phyloP scores from a whole-genome alignment of 768 basidiomycete genomes.

The Tephrocybe sp. region DNA sequence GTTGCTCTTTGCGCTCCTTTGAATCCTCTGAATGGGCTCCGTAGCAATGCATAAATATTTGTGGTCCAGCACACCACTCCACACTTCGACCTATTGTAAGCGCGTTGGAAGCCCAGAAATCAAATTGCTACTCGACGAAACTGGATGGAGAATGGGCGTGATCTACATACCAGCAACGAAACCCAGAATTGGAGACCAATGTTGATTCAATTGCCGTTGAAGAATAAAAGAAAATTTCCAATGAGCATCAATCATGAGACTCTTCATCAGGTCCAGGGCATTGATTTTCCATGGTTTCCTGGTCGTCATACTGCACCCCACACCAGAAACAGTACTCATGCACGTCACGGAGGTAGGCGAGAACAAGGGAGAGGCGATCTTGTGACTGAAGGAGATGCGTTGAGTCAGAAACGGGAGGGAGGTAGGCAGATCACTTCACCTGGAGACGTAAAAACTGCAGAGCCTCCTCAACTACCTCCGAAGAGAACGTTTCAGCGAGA shows the following conservation, averaged over 20 bases:
- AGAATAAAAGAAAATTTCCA: neutral
- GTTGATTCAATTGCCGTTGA: no score
- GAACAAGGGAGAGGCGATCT: conserved; percentile 65
- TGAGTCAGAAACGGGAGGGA: conserved; percentile 13
- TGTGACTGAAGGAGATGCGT: conserved; percentile 49
- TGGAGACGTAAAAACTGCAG: conserved; percentile 65
- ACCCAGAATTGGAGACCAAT: no score
- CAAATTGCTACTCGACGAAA: neutral
- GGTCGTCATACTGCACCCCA: conserved; percentile 68
- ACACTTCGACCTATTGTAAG: neutral
- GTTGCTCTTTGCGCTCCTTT: no score
- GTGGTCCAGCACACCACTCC: no score
- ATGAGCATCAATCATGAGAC: conserved; percentile 63
- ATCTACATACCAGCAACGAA: no score
- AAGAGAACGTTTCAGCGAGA: conserved; percentile 37
- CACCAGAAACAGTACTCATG: conserved; percentile 90
- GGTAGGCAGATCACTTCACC: conserved; percentile 35
- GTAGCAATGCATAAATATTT: neutral
- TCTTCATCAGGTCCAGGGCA: conserved; percentile 82
- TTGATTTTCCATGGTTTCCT: conserved; percentile 56
- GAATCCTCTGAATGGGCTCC: no score
- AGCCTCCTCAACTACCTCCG: conserved; percentile 66
- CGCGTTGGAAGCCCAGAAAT: neutral
- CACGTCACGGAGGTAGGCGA: conserved; percentile 70
- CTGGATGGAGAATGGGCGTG: no score